Conservation (phyloP, 345 rosid species). For the Camelina sativa region DNA sequence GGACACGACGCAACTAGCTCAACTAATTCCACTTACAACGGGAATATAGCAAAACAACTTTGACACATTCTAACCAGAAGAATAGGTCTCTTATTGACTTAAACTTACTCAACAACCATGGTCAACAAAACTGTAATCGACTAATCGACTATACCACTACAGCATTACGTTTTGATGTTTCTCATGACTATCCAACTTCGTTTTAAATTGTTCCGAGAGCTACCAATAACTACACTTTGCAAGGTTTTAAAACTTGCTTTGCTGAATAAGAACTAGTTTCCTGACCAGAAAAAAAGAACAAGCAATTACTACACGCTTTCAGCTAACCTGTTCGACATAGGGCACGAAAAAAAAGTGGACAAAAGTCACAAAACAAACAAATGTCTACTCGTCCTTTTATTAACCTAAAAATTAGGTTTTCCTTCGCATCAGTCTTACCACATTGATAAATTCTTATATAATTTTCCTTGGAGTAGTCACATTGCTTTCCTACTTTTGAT, state of each 20-base stretch:
- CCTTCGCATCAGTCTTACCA: slow-evolving; percentile 38
- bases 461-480: slow-evolving; percentile 20
- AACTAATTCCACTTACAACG: no score
- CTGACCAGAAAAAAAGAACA: no score
- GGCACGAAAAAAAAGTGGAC: neutral
- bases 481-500: slow-evolving; percentile 41
- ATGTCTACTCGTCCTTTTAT: slow-evolving; percentile 29
- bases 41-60: no score
- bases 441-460: slow-evolving; percentile 19
- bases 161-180: neutral
- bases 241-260: neutral
- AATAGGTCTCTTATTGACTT: no score
- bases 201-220: neutral
- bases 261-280: neutral
- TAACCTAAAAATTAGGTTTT: slow-evolving; percentile 40
- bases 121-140: slow-evolving; percentile 2
- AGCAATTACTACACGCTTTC: no score
- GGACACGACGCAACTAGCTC: no score
- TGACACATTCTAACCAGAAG: no score
- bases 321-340: no score
- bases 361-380: slow-evolving; percentile 32
- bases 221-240: neutral
- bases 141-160: neutral
- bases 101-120: neutral
- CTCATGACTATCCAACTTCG: neutral